Percentiles rank a stretch among this genome's conserved stretches.
phyloP scores from a whole-genome alignment of 139 green algal genomes.

The Chlamydomonas sp. region DNA sequence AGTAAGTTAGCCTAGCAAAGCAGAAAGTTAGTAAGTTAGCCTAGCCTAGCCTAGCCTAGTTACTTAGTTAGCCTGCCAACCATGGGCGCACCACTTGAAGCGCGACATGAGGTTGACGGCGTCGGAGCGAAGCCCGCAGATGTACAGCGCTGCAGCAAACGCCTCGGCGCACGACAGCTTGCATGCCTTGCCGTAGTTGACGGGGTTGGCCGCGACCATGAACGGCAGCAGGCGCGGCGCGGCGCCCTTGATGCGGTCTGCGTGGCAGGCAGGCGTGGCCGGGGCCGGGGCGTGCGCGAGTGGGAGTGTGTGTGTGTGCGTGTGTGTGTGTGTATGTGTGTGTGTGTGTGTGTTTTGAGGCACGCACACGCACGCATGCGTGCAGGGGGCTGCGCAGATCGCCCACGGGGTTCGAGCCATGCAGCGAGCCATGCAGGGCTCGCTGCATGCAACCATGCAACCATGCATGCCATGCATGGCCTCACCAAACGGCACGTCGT shows the following conservation, averaged over 20 bases:
- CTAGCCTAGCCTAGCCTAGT: not conserved
- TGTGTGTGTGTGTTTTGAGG: slow-evolving; percentile 10
- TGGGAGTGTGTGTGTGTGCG: not conserved
- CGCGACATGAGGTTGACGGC: slow-evolving; percentile 53
- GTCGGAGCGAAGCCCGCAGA: slow-evolving; percentile 66
- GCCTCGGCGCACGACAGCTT: slow-evolving; percentile 96
- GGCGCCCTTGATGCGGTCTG: slow-evolving; percentile 62
- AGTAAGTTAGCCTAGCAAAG: too few relatives aligned
- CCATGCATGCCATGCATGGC: not conserved
- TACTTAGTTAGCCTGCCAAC: not conserved
- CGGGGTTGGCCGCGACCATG: slow-evolving; percentile 93
- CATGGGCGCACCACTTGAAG: slow-evolving; percentile 75
- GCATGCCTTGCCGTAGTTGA: slow-evolving; percentile 91
- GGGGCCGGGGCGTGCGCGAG: not conserved
- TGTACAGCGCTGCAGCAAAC: slow-evolving; percentile 73
- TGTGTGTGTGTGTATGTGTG: slow-evolving; percentile 11
- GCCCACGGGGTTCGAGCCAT: not conserved
- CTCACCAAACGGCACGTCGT: slow-evolving; percentile 87
- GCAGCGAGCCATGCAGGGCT: not conserved
- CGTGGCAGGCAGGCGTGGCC: not conserved
- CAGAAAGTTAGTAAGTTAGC: not conserved
- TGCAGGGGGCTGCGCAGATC: too few relatives aligned
- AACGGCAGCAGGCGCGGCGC: slow-evolving; percentile 86
- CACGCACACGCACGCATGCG: not conserved
- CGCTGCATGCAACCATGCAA: not conserved